Conservation (phyloP, 2,329 filamentous ascomycete genomes). For the Didymellaceae sp. region DNA sequence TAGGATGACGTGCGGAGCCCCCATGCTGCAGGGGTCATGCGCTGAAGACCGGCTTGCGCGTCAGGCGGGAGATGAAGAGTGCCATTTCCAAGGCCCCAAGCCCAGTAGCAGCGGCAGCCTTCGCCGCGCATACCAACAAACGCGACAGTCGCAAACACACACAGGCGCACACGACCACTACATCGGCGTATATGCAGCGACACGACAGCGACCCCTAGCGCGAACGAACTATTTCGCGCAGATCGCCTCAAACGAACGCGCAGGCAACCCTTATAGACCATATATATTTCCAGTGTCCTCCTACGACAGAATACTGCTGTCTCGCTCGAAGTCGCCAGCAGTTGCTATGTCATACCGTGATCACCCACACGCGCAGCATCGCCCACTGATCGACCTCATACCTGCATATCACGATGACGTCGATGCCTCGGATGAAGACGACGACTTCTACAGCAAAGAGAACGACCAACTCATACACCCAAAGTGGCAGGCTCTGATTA, state of each 20-base stretch:
- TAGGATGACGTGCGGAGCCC: conserved; percentile 8
- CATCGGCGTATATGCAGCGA: not conserved
- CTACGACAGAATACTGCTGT: conserved; percentile 1
- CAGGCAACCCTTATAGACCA: not conserved
- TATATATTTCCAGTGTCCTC: not conserved
- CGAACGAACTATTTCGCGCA: not conserved
- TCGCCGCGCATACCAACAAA: not conserved
- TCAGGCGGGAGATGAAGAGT: conserved; percentile 7
- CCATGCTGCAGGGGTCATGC: conserved; percentile 15
- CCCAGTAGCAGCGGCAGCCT: not conserved
- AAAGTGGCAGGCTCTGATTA: conserved; percentile 40
- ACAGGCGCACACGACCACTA: conserved; percentile 2
- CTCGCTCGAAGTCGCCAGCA: not conserved
- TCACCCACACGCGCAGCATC: conserved; percentile 25
- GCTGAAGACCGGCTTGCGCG: conserved; percentile 6
- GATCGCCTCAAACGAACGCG: not conserved
- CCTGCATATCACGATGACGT: conserved; percentile 34
- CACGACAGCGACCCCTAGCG: conserved; percentile 7
- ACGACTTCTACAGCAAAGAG: conserved; percentile 45
- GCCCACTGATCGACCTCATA: conserved; percentile 42
- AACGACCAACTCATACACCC: conserved; percentile 43
- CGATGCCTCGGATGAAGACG: conserved; percentile 50
- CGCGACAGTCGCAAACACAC: not conserved
- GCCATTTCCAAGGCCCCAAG: conserved; percentile 1
- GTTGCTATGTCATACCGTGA: conserved; percentile 36